These are phyloP conservation scores for Takashimella tepidaria DNA, from an alignment of 1,284 basidiomycete genomes.

Conservation along the genomic window DNA sequence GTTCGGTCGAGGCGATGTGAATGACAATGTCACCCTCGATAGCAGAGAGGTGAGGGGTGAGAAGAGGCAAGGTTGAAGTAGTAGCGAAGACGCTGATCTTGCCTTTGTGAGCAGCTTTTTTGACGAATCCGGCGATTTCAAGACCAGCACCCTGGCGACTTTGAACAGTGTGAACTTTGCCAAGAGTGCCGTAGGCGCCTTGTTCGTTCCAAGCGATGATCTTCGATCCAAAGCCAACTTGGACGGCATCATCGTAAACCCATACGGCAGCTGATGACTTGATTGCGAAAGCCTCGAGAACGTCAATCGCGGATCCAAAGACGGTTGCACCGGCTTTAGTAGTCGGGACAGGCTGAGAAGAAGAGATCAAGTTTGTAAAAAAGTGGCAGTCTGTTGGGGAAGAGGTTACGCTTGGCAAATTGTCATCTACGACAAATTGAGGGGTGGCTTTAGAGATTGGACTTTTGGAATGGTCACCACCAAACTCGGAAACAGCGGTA, in stretches of 20 bases:
- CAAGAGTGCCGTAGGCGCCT: slow-evolving; percentile 11
- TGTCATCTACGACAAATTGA: slow-evolving; percentile 26
- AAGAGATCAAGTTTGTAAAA: slow-evolving; percentile 29
- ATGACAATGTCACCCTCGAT: slow-evolving; percentile 66
- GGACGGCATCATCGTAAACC: slow-evolving; percentile 46
- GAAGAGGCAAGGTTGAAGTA: slow-evolving; percentile 57
- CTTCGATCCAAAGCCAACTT: slow-evolving; percentile 40
- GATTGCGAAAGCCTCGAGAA: slow-evolving; percentile 42
- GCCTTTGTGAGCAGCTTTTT: slow-evolving; percentile 52
- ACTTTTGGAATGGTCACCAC: slow-evolving; percentile 18
- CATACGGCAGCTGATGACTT: slow-evolving; percentile 40
- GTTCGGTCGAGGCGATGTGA: slow-evolving; percentile 67
- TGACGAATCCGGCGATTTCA: slow-evolving; percentile 65
- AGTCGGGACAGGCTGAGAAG: slow-evolving; percentile 27
- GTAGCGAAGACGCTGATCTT: slow-evolving; percentile 45
- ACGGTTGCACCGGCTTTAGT: slow-evolving; percentile 40
- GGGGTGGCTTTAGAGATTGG: slow-evolving; percentile 14
- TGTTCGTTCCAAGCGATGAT: slow-evolving; percentile 21
- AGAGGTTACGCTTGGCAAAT: slow-evolving; percentile 12
- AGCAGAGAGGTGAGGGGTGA: slow-evolving; percentile 65
- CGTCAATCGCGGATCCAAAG: slow-evolving; percentile 37
- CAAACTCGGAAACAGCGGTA: slow-evolving; percentile 40
- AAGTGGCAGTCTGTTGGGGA: slow-evolving; percentile 30
- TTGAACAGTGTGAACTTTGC: slow-evolving; percentile 64
- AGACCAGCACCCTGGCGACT: slow-evolving; percentile 83